These are phyloP conservation scores for Saccharomyces mikatae DNA, from an alignment of 805 yeast genomes.

Conservation along the genomic window DNA sequence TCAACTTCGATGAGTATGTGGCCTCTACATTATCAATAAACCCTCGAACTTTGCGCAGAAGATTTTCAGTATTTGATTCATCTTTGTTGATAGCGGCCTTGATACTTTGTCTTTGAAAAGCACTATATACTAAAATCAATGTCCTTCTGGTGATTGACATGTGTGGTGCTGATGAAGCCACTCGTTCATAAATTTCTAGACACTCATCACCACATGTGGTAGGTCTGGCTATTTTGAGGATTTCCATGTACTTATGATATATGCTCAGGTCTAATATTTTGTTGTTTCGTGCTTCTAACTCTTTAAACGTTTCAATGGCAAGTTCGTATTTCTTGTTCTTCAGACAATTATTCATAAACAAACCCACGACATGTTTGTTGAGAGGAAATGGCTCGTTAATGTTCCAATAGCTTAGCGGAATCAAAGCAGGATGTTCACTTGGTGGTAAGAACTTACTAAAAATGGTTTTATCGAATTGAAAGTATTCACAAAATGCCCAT, in stretches of 20 bases:
- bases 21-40: constrained; percentile 18
- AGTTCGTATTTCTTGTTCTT: constrained; percentile 10
- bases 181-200: constrained; percentile 7
- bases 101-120: constrained; percentile 20
- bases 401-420: constrained; percentile 12
- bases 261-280: constrained; percentile 16
- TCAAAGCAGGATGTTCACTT: not conserved
- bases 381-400: constrained; percentile 9
- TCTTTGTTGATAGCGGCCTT: constrained; percentile 11
- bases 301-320: constrained; percentile 14
- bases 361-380: constrained; percentile 13
- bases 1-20: constrained; percentile 5
- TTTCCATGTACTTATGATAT: constrained; percentile 12
- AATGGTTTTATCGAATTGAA: not conserved
- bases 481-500: constrained; percentile 5
- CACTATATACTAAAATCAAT: constrained; percentile 17
- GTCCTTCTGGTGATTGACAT: constrained; percentile 10
- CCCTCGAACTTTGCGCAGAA: constrained; percentile 9
- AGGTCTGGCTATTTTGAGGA: constrained; percentile 9
- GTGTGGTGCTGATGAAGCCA: constrained; percentile 8
- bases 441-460: constrained; percentile 14
- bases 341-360: constrained; percentile 14
- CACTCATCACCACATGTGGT: constrained; percentile 13
- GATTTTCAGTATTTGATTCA: constrained; percentile 3
- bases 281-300: constrained; percentile 1